Evolutionary conservation across 208 protist species (phyloP), one percentile per base, ranked within the genome.

Genomic region (Acanthamoeba polyphaga): DNA sequence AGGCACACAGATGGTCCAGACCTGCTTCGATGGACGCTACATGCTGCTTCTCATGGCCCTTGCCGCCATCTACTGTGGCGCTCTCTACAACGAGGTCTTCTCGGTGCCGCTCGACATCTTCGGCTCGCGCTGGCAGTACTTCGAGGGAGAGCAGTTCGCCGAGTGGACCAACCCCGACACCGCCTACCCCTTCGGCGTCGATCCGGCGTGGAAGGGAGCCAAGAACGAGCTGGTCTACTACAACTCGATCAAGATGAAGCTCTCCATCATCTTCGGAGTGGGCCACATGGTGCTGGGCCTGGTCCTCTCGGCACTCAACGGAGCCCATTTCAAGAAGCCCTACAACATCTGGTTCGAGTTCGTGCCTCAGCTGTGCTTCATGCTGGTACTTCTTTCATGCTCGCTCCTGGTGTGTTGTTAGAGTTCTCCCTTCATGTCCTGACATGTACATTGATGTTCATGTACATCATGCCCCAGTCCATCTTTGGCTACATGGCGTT

Each of bases 231-330:
- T 99, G 27, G 98, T 98, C 51, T 99, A 99, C 96, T 98, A 99
- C 96, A 99, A 99, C 98, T 99, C 98, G 27, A 97, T 99, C 93
- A 99, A 99, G 97, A 99, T 99, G 99, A 99, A 99, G 97, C 97
- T 99, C 64, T 98, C 99, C 53, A 98, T 99, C 49, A 97, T 99
- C 58, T 97, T 99, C 92, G 99, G 99, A 55, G 97, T 99, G 0
- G 85, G 96, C 66, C 99, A 98, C 96, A 99, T 99, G 99, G 95
- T 98, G 29, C 97, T 99, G 53, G 99, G 99, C 78, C 97, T 99
- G 55, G 64, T 98, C 58, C 97, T 99, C 43, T 96, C 96, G 22
- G 80, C 98, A 0, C 95, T 98, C 94, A 99, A 99, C 97, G 92
- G 97, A 95, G 95, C 99, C 43, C 98, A 99, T 94, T 99, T 98